A percentile compares a stretch with the other conserved stretches of the same genome.
These are phyloP conservation scores for Tricholoma bakamatsutake DNA, from an alignment of 768 basidiomycete genomes.

Conservation along the genomic window DNA sequence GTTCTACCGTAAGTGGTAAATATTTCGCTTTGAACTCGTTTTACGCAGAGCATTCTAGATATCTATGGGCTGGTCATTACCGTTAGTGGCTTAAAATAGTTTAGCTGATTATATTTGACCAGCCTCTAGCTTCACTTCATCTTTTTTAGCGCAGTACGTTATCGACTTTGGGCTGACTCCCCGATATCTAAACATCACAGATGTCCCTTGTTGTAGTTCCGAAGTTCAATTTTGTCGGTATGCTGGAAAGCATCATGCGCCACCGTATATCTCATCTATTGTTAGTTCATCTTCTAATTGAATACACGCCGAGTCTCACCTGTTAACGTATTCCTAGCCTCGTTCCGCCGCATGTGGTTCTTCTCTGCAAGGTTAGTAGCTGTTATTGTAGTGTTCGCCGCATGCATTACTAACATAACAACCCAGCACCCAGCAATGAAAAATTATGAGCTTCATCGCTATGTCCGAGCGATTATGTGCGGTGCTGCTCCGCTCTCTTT, in stretches of 20 bases:
- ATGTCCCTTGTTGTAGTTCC: constrained; percentile 53
- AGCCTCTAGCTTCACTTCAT: constrained; percentile 45
- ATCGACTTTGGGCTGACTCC: neutral
- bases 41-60: constrained; percentile 27
- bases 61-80: constrained; percentile 64
- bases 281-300: neutral
- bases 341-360: constrained; percentile 52
- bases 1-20: constrained; percentile 45
- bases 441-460: constrained; percentile 38
- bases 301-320: neutral
- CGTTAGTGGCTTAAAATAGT: constrained; percentile 24
- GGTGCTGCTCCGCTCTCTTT: constrained; percentile 56
- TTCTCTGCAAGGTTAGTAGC: constrained; percentile 48
- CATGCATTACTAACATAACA: neutral
- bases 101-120: neutral
- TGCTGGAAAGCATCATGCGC: constrained; percentile 54
- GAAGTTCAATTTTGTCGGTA: constrained; percentile 56
- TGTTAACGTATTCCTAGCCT: constrained; percentile 26
- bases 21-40: neutral
- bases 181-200: constrained; percentile 15
- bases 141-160: constrained; percentile 48
- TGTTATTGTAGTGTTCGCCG: neutral
- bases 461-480: constrained; percentile 43
- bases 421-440: constrained; percentile 45
- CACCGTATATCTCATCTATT: constrained; percentile 41